Base-by-base conservation (phyloP, 108 stramenopile species). In the Pelagomonas calceolata region DNA sequence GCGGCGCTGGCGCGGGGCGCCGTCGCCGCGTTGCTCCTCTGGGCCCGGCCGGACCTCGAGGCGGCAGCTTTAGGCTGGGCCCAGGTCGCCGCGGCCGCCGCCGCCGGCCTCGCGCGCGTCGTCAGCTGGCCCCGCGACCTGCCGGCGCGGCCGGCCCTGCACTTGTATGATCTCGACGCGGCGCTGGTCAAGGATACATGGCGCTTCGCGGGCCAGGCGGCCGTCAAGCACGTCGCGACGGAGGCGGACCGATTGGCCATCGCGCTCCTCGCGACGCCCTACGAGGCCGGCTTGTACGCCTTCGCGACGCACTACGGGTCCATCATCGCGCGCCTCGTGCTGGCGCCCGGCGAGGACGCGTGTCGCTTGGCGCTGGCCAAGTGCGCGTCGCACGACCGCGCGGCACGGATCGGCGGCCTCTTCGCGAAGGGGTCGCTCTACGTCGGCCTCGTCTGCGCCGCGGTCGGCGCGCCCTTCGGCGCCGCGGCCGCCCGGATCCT, bases 251-350 rank as follows among this genome's bases (percentile, higher is more conserved):
- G 66, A 18, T 33, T 74, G 32, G 30, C 34, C 4, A 34, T 74
- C 30, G 30, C 73, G 30, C 7, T 74, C 37, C 10, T 12, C 32
- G 64, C 32, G 30, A 31, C 44, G 12, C 31, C 30, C 18, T 0
- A 35, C 32, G 73, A 74, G 26, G 66, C 66, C 32, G 73, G 73
- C 17, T 0, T 74, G 29, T 74, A 74, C 67, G 73, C 73, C 34
- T 17, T 74, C 34, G 34, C 44, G n/a, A 4, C 5, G 4, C 68
- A 74, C 67, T 74, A 74, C 67, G 73, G 73, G 18, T 17, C 63
- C 12, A 34, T 74, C 30, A 32, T 74, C 33, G 73, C 73, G 29
- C 73, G 73, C 21, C 34, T 74, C 34, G 0, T 74, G 18, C 66
- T 64, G 34, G 36, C 32, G 34, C 73, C 73, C 0, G 31, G 34